A percentile compares a stretch with the other conserved stretches of the same genome.
These are phyloP conservation scores for Ascocoryne sarcoides DNA, from an alignment of 2,329 filamentous ascomycete genomes.

Conservation along the genomic window DNA sequence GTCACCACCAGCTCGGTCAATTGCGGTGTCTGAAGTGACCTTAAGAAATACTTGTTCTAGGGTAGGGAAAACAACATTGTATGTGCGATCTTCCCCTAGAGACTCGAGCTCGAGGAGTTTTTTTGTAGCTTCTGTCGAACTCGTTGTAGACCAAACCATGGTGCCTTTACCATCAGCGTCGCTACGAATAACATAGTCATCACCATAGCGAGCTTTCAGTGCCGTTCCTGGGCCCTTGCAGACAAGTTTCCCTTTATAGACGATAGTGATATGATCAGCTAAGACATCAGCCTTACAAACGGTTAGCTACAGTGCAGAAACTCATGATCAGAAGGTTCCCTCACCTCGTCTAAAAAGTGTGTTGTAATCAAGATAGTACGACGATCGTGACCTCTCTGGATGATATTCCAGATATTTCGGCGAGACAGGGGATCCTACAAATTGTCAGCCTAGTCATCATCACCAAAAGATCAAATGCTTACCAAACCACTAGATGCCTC, in stretches of 20 bases:
- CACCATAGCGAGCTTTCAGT: slow-evolving; percentile 51
- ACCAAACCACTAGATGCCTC: slow-evolving; percentile 54
- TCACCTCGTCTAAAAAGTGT: slow-evolving; percentile 54
- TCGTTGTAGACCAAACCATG: slow-evolving; percentile 23
- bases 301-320: slow-evolving; percentile 3
- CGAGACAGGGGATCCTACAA: slow-evolving; percentile 48
- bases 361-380: slow-evolving; percentile 57
- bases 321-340: not conserved
- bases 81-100: slow-evolving; percentile 42
- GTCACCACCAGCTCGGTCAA: slow-evolving; percentile 18
- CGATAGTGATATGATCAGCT: slow-evolving; percentile 55
- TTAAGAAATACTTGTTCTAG: slow-evolving; percentile 62
- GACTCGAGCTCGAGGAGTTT: slow-evolving; percentile 47
- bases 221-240: slow-evolving; percentile 54
- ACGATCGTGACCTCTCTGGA: slow-evolving; percentile 51
- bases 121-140: slow-evolving; percentile 44
- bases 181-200: slow-evolving; percentile 40
- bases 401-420: slow-evolving; percentile 60
- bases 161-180: slow-evolving; percentile 10
- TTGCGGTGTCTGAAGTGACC: slow-evolving; percentile 45
- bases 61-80: slow-evolving; percentile 53
- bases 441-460: slow-evolving; percentile 2
- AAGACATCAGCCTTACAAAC: slow-evolving; percentile 45
- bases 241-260: slow-evolving; percentile 55
- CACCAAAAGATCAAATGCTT: not conserved